phyloP scores from a whole-genome alignment of 768 basidiomycete species.

The Daedaleopsis sinensis region DNA sequence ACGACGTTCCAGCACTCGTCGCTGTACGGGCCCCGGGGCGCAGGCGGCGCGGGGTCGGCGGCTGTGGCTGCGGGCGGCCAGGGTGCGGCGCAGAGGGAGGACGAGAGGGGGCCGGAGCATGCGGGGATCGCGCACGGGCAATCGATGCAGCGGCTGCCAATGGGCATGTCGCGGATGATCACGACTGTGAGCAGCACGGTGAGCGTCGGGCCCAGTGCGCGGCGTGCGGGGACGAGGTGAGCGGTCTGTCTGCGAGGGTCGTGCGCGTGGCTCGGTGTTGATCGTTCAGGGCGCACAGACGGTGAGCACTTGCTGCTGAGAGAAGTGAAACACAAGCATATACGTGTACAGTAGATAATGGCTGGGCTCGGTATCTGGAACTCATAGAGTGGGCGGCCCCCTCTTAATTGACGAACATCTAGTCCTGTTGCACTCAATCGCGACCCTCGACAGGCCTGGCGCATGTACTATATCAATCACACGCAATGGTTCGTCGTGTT shows the following conservation, averaged over 20 bases:
- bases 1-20: slow-evolving; percentile 20
- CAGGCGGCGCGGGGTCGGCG: background rate
- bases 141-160: slow-evolving; percentile 16
- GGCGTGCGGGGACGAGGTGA: background rate
- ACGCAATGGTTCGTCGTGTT: background rate
- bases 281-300: background rate
- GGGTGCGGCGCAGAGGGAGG: background rate
- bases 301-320: background rate
- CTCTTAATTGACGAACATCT: too few relatives aligned
- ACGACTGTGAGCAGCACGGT: slow-evolving; percentile 22
- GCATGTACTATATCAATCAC: background rate
- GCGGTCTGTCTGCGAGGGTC: background rate
- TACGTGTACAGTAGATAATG: background rate
- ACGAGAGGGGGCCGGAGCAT: slow-evolving; percentile 4
- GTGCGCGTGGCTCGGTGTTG: background rate
- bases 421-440: too few relatives aligned
- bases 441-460: background rate
- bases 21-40: slow-evolving; percentile 7
- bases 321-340: background rate
- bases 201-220: slow-evolving; percentile 11
- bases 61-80: too few relatives aligned
- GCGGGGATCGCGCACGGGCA: slow-evolving; percentile 17
- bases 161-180: slow-evolving; percentile 18
- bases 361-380: background rate
- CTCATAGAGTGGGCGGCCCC: too few relatives aligned